A percentile compares a stretch with the other conserved stretches of the same genome.
Conservation (phyloP, 1,284 basidiomycete species). For the Cryptococcus sp. region DNA sequence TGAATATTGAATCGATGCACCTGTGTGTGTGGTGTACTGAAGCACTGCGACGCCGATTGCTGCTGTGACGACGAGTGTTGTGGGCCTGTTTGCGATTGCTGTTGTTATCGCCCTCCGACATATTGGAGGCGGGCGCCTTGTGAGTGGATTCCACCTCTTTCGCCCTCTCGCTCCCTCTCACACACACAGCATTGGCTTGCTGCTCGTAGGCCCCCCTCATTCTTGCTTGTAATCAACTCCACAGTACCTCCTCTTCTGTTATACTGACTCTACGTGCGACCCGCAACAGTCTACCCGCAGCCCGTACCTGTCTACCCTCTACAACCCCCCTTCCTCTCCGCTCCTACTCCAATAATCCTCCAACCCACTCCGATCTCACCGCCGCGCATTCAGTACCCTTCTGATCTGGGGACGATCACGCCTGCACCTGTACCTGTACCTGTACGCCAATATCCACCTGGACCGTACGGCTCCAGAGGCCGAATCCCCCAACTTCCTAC, state of each 20-base stretch:
- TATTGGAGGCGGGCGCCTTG: neutral
- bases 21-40: neutral
- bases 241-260: no score
- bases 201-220: no score
- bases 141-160: neutral
- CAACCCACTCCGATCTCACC: conserved; percentile 13
- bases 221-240: no score
- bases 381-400: conserved; percentile 15
- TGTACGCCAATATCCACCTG: conserved; percentile 1
- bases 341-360: conserved; percentile 5
- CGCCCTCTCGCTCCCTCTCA: neutral
- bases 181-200: neutral
- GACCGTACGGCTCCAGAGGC: neutral
- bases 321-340: neutral
- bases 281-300: conserved; percentile 6
- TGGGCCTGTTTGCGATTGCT: conserved; percentile 18
- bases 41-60: conserved; percentile 20
- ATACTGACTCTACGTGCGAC: neutral
- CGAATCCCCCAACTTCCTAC: conserved; percentile 3
- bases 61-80: conserved; percentile 23
- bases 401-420: neutral
- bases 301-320: conserved; percentile 12
- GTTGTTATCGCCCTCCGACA: conserved; percentile 4
- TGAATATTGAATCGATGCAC: neutral
- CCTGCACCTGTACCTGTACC: neutral